Conservation (phyloP, 768 basidiomycete species). For the Mycena sanguinolenta region DNA sequence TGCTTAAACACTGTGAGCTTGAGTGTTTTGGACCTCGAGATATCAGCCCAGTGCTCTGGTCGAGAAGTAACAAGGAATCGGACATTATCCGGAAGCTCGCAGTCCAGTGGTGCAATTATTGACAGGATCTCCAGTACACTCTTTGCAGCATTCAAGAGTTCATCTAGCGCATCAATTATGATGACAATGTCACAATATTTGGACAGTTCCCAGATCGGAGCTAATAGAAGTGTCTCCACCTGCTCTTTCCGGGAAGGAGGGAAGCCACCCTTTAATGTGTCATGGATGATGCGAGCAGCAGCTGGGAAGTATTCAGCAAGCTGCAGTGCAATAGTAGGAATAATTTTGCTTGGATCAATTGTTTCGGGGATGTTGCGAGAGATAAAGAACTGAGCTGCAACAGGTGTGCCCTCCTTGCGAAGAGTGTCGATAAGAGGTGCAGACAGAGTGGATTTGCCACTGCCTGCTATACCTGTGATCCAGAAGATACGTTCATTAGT, state of each 20-base stretch:
- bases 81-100: no score
- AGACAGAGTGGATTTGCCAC: no score
- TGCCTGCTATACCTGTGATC: no score
- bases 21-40: constrained; percentile 19
- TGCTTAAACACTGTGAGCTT: constrained; percentile 11
- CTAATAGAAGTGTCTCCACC: neutral
- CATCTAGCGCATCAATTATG: constrained; percentile 25
- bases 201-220: constrained; percentile 15
- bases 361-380: no score
- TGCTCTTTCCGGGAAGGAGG: constrained; percentile 2
- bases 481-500: no score
- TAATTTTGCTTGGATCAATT: constrained; percentile 18
- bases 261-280: neutral
- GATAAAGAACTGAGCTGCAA: no score
- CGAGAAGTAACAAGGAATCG: neutral
- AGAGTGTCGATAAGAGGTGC: no score
- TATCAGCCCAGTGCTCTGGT: constrained; percentile 26
- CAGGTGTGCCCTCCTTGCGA: no score
- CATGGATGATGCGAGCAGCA: constrained; percentile 15
- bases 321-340: constrained; percentile 21
- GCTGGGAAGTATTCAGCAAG: constrained; percentile 14
- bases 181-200: neutral
- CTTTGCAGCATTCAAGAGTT: neutral
- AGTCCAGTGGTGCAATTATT: constrained; percentile 5
- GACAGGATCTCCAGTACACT: constrained; percentile 3